Evolutionary conservation across 805 yeast species (phyloP), one percentile per base, ranked within the genome.

Genomic region (Vanderwaltozyma yarrowii): DNA sequence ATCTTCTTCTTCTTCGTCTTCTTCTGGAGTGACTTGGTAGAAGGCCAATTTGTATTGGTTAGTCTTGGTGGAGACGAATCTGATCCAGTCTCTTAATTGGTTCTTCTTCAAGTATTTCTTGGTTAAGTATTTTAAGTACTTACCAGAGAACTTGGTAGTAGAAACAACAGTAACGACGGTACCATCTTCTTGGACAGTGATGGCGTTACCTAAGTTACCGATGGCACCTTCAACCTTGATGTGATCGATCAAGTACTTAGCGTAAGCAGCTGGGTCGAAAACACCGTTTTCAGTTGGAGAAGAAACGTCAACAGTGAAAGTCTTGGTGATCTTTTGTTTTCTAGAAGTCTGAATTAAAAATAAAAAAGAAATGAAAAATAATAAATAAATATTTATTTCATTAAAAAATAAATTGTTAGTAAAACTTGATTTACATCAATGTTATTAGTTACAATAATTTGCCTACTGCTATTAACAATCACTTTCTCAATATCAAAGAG

Each of bases 31-130:
- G 69, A 89, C 92, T 71, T 94, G 86, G 96, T 85, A 92, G 96
- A 89, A 89, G 72, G 92, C 88, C 76, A 89, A 79, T 71, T 83
- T 83, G 85, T 92, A 92, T 70, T 78, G 80, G 81, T 88, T 85
- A 73, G 84, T 83, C 76, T 87, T 82, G 65, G 82, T 80, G 54
- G 97, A 84, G 56, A 89, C 95, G 65, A 89, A 88, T 80, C 97
- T 92, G 73, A 89, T 88, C 97, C 97, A 89, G 78, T 92, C 97
- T 79, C 96, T 87, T 77, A 89, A 84, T 75, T 85, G 94, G 89
- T 88, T 86, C 85, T 92, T 92, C 95, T 89, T 94, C 74, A 92
- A 85, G 92, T 85, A 92, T 79, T 94, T 89, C 87, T 92, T 94
- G 65, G 97, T 85, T 69, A 92, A 77, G 94, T 92, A 92, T 79